Conservation (phyloP, 2,329 filamentous ascomycete species). For the Talaromyces sp. region DNA sequence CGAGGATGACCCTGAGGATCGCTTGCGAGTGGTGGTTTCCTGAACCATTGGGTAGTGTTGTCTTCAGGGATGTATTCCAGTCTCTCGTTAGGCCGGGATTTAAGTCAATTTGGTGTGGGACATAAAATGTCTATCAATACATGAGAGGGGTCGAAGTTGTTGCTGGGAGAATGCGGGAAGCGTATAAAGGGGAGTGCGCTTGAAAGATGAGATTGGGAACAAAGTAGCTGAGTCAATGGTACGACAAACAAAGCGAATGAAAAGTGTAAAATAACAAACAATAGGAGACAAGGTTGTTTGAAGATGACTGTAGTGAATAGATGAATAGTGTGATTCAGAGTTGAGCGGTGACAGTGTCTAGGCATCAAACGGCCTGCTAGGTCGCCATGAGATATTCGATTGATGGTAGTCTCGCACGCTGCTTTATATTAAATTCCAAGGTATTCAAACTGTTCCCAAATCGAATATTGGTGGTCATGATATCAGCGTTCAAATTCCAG, state of each 20-base stretch:
- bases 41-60: conserved; percentile 2
- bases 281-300: not conserved
- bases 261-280: not conserved
- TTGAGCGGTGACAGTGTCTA: not conserved
- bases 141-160: not conserved
- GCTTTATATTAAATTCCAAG: not conserved
- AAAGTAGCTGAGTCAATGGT: conserved; percentile 9
- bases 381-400: not conserved
- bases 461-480: not conserved
- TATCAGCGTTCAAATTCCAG: not conserved
- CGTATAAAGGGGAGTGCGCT: not conserved
- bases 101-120: not conserved
- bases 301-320: not conserved
- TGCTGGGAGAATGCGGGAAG: not conserved
- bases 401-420: not conserved
- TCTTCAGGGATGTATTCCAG: not conserved
- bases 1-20: conserved; percentile 9
- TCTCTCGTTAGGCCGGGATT: not conserved
- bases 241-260: not conserved
- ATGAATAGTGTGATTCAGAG: not conserved
- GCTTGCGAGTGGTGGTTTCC: conserved; percentile 1
- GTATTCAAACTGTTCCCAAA: not conserved
- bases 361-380: not conserved
- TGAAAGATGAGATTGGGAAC: not conserved
- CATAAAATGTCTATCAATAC: not conserved